These are phyloP conservation scores for Phytophthora sp. DNA, from an alignment of 352 stramenopile genomes.

Conservation along the genomic window DNA sequence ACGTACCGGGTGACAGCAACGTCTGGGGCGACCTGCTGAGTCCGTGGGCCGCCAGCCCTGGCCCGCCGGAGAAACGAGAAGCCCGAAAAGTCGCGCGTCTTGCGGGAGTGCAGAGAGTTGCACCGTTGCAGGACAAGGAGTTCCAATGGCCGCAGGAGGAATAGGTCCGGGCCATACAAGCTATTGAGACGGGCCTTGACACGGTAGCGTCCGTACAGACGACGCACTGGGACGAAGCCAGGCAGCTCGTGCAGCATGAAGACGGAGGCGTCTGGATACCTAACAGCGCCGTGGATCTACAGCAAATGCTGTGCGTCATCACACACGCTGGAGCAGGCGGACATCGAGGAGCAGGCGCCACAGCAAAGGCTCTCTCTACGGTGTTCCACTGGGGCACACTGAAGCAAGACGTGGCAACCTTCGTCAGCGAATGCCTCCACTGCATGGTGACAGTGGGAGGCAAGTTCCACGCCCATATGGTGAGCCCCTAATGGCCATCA, in stretches of 20 bases:
- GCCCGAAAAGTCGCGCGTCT: background rate
- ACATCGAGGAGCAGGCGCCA: too few relatives aligned
- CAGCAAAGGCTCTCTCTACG: too few relatives aligned
- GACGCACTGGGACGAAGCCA: too few relatives aligned
- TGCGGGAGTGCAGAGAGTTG: background rate
- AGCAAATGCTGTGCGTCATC: too few relatives aligned
- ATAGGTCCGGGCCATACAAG: background rate
- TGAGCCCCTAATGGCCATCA: slow-evolving; percentile 22
- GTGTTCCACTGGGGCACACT: slow-evolving; percentile 28
- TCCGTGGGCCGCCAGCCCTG: background rate
- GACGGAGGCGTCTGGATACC: too few relatives aligned
- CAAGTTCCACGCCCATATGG: slow-evolving; percentile 21
- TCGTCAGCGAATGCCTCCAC: slow-evolving; percentile 32
- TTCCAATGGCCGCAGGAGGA: background rate
- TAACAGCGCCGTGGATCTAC: too few relatives aligned
- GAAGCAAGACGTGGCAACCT: background rate
- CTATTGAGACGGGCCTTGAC: too few relatives aligned
- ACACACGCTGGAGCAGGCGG: too few relatives aligned
- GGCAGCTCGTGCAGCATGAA: too few relatives aligned
- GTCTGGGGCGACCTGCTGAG: slow-evolving; percentile 13
- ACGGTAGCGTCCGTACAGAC: too few relatives aligned
- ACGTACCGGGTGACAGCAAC: slow-evolving; percentile 12
- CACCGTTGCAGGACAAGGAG: background rate
- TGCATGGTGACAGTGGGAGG: slow-evolving; percentile 2
- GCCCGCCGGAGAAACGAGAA: too few relatives aligned